These are phyloP conservation scores for Camelina neglecta DNA, from an alignment of 345 rosid species.

Conservation along the genomic window DNA sequence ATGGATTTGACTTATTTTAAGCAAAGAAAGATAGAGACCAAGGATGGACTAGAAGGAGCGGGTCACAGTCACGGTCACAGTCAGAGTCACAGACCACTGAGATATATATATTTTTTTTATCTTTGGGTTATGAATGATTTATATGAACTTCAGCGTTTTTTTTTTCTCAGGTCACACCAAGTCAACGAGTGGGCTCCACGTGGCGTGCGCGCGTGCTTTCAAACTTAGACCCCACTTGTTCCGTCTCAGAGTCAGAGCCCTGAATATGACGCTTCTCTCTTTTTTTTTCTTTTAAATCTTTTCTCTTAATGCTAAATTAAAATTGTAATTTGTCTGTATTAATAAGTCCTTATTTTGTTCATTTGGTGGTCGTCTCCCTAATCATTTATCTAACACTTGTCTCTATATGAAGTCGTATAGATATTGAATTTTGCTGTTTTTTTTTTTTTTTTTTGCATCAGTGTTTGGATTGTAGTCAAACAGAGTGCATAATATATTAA, in stretches of 20 bases:
- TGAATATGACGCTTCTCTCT: slow-evolving; percentile 35
- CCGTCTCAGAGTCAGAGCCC: slow-evolving; percentile 53
- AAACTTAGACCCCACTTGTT: slow-evolving; percentile 42
- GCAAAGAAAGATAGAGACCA: slow-evolving; percentile 15
- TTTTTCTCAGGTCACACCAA: neutral
- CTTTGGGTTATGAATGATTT: neutral
- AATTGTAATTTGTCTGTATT: neutral
- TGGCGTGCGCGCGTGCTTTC: slow-evolving; percentile 53
- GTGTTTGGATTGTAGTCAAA: slow-evolving; percentile 10
- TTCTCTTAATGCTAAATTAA: slow-evolving; percentile 3
- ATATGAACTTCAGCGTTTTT: slow-evolving; percentile 38
- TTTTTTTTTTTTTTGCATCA: neutral
- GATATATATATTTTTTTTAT: neutral
- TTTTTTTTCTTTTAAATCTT: neutral
- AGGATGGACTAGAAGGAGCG: slow-evolving; percentile 29
- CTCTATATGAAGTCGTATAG: slow-evolving; percentile 19
- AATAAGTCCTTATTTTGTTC: neutral
- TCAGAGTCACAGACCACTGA: slow-evolving; percentile 32
- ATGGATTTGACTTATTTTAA: slow-evolving; percentile 48
- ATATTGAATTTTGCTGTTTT: neutral
- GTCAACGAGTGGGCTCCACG: slow-evolving; percentile 55
- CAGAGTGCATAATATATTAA: neutral
- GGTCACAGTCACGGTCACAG: slow-evolving; percentile 36
- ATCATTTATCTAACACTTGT: slow-evolving; percentile 27
- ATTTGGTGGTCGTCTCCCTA: slow-evolving; percentile 14